These are phyloP conservation scores for Aspergillus nomiae DNA, from an alignment of 2,329 filamentous ascomycete genomes.

Conservation along the genomic window DNA sequence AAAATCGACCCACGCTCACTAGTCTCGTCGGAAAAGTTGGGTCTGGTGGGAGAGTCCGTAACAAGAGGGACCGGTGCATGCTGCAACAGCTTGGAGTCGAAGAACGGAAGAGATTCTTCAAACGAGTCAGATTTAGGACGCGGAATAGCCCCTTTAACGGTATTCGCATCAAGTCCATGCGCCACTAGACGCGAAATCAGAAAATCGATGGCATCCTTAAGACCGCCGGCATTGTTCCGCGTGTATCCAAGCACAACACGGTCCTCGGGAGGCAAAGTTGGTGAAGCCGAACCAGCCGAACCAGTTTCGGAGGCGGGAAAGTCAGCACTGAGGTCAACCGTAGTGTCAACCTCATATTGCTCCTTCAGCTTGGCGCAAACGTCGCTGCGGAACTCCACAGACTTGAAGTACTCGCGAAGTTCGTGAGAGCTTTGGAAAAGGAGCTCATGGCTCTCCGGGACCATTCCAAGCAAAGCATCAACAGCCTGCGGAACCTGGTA, in stretches of 20 bases:
- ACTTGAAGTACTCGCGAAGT: constrained; percentile 79
- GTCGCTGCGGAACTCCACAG: constrained; percentile 76
- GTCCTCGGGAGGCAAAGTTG: constrained; percentile 53
- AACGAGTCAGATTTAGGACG: constrained; percentile 99
- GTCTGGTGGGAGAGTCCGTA: constrained; percentile 86
- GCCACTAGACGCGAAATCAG: constrained; percentile 82
- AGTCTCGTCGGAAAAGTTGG: constrained; percentile 78
- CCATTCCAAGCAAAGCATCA: constrained; percentile 96
- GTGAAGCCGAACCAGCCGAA: constrained; percentile 39
- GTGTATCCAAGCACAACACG: constrained; percentile 79
- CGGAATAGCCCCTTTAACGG: constrained; percentile 91
- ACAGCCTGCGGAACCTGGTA: constrained; percentile 98
- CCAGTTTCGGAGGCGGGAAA: constrained; percentile 28
- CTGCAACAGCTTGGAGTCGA: constrained; percentile 94
- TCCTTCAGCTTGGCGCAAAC: constrained; percentile 81
- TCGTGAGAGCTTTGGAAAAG: constrained; percentile 75
- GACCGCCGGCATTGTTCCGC: constrained; percentile 91
- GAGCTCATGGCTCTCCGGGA: constrained; percentile 92
- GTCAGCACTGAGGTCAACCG: constrained; percentile 59
- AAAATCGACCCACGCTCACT: constrained; percentile 82
- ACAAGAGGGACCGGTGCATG: constrained; percentile 79
- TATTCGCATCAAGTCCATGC: constrained; percentile 81
- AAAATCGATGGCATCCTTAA: constrained; percentile 95
- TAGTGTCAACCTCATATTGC: constrained; percentile 89
- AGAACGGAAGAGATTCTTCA: constrained; percentile 94